phyloP scores from a whole-genome alignment of 2,329 filamentous ascomycete genomes.

The Cladosporium sp. region DNA sequence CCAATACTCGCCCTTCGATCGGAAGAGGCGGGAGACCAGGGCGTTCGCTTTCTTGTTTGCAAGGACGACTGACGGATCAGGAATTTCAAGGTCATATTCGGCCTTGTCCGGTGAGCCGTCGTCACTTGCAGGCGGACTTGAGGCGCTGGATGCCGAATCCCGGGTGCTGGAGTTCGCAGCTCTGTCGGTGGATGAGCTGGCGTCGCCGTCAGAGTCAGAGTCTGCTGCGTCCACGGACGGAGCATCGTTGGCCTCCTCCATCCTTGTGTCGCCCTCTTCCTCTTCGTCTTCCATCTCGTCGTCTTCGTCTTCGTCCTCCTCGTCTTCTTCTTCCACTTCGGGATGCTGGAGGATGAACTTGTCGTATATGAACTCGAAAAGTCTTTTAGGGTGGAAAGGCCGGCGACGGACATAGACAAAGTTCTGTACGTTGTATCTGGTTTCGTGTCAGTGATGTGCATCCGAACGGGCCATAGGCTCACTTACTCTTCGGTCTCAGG shows the following conservation, averaged over 20 bases:
- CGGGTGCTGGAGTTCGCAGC: constrained; percentile 8
- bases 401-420: constrained; percentile 62
- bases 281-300: constrained; percentile 15
- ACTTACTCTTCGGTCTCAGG: constrained; percentile 65
- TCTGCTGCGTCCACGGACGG: constrained; percentile 16
- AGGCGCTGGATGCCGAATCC: constrained; percentile 10
- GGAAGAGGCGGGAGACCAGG: constrained; percentile 53
- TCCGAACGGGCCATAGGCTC: not conserved
- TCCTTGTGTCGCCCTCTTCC: constrained; percentile 19
- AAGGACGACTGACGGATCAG: constrained; percentile 40
- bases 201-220: constrained; percentile 32
- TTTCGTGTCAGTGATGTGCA: not conserved
- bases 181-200: constrained; percentile 20
- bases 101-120: constrained; percentile 21
- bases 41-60: constrained; percentile 53
- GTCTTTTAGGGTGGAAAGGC: constrained; percentile 39
- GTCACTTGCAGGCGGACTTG: constrained; percentile 16
- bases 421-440: constrained; percentile 62
- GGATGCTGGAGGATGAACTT: constrained; percentile 43
- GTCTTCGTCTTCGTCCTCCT: constrained; percentile 26
- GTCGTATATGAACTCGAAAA: constrained; percentile 39
- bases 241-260: constrained; percentile 23
- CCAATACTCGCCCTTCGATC: constrained; percentile 61
- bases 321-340: constrained; percentile 32
- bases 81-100: constrained; percentile 18